Conservation (phyloP, 2,329 filamentous ascomycete species). For the Thielaviopsis cerberus region DNA sequence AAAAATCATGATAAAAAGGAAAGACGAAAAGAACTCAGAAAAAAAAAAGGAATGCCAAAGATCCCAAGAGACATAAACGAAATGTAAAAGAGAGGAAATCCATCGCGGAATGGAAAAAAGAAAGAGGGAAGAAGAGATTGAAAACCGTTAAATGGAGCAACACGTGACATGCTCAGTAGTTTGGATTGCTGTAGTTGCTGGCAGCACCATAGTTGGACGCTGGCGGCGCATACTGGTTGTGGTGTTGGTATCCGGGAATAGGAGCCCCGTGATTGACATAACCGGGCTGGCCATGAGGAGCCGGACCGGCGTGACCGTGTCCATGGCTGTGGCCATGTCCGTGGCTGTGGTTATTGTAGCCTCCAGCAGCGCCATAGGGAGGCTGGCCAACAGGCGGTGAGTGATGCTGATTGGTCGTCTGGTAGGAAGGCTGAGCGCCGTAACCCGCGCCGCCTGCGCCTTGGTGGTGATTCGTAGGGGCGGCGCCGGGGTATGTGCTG, state of each 20-base stretch:
- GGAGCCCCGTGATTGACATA: conserved; percentile 11
- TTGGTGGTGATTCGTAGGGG: conserved; percentile 12
- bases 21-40: not conserved
- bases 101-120: not conserved
- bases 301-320: conserved; percentile 1
- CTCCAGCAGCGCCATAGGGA: conserved; percentile 3
- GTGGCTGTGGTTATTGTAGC: conserved; percentile 6
- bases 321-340: conserved; percentile 10
- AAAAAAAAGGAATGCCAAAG: not conserved
- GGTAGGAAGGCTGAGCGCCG: conserved; percentile 16
- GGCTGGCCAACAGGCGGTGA: conserved; percentile 12
- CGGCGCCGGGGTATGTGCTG: conserved; percentile 4
- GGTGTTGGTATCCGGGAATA: conserved; percentile 13
- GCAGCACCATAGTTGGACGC: conserved; percentile 1
- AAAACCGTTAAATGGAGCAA: not conserved
- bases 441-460: conserved; percentile 16
- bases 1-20: not conserved
- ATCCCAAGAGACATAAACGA: not conserved
- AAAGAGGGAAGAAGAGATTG: not conserved
- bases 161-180: conserved; percentile 3
- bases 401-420: conserved; percentile 14
- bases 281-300: conserved; percentile 12
- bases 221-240: conserved; percentile 14
- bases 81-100: not conserved
- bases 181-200: conserved; percentile 8